Percentiles rank a stretch among this genome's conserved stretches.
Conservation (phyloP, 2,329 filamentous ascomycete genomes). For the Neofusicoccum umdonicola region DNA sequence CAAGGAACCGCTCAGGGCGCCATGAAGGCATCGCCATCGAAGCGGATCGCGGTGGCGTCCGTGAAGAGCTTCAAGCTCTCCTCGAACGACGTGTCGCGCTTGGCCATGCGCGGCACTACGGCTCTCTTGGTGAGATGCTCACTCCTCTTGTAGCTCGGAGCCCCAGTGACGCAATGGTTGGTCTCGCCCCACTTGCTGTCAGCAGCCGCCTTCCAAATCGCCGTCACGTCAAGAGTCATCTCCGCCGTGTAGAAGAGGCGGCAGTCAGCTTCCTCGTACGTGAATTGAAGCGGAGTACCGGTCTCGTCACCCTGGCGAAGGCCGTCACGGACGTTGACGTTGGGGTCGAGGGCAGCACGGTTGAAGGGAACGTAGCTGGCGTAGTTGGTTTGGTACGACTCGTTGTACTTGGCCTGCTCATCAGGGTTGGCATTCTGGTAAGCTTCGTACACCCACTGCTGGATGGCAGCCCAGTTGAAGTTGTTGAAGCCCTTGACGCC, state of each 20-base stretch:
- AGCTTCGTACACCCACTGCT: constrained; percentile 25
- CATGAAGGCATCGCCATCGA: constrained; percentile 15
- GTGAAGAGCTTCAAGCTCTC: constrained; percentile 10
- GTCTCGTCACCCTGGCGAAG: constrained; percentile 30
- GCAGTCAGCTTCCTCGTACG: constrained; percentile 40
- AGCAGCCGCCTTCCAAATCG: constrained; percentile 38
- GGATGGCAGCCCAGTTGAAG: constrained; percentile 33
- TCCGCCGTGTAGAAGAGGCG: constrained; percentile 41
- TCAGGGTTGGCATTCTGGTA: constrained; percentile 20
- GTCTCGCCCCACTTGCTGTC: constrained; percentile 34
- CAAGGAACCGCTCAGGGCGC: not conserved
- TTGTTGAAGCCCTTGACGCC: constrained; percentile 52
- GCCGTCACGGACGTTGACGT: constrained; percentile 37
- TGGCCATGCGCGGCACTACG: not conserved
- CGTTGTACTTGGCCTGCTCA: constrained; percentile 26
- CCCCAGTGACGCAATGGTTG: constrained; percentile 30
- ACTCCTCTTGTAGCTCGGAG: not conserved
- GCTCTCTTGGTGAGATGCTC: constrained; percentile 4
- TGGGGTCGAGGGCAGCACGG: constrained; percentile 24
- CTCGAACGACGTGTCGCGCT: constrained; percentile 1
- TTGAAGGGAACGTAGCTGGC: constrained; percentile 26
- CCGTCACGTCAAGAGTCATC: constrained; percentile 39
- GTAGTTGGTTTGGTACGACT: constrained; percentile 30
- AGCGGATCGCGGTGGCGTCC: not conserved
- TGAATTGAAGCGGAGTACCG: constrained; percentile 37